Percentiles rank a stretch among this genome's conserved stretches.
phyloP scores from a whole-genome alignment of 2,329 filamentous ascomycete genomes.

The Plectosphaerella cucumerina region DNA sequence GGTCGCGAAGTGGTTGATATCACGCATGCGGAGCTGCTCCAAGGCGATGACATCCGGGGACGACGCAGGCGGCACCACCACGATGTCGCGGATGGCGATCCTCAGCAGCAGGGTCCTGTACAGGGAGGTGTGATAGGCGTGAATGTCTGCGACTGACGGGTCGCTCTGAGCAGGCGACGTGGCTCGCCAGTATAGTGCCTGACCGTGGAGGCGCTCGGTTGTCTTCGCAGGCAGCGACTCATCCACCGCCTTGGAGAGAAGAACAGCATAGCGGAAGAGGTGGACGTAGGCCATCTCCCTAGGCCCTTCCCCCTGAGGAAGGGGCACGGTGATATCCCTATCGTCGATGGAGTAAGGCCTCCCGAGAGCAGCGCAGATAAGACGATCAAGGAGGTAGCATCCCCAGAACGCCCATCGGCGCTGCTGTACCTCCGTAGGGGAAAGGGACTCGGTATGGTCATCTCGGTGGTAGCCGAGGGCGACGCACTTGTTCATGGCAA shows the following conservation, averaged over 20 bases:
- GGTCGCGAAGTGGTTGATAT: neutral
- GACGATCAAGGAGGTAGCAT: constrained; percentile 7
- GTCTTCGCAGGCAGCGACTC: neutral
- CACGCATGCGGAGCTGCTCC: neutral
- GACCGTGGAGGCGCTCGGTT: neutral
- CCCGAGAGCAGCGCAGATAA: constrained; percentile 6
- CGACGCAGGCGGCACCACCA: neutral
- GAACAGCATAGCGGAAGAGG: constrained; percentile 5
- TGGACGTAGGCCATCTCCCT: constrained; percentile 1
- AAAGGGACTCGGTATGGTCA: neutral
- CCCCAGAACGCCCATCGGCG: constrained; percentile 9
- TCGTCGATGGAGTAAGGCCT: constrained; percentile 6
- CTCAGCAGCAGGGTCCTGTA: constrained; percentile 5
- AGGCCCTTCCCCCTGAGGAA: neutral
- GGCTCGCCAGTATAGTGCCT: constrained; percentile 3
- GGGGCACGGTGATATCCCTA: constrained; percentile 2
- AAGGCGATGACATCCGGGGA: neutral
- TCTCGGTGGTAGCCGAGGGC: constrained; percentile 7
- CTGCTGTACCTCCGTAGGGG: constrained; percentile 3
- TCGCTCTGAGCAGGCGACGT: neutral
- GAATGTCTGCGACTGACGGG: neutral
- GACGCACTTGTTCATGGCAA: constrained; percentile 11
- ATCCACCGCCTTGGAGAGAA: constrained; percentile 1
- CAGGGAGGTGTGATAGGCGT: constrained; percentile 5
- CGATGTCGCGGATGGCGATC: constrained; percentile 3